Conservation (phyloP, 2,329 filamentous ascomycete species). For the Pseudogymnoascus sp. region DNA sequence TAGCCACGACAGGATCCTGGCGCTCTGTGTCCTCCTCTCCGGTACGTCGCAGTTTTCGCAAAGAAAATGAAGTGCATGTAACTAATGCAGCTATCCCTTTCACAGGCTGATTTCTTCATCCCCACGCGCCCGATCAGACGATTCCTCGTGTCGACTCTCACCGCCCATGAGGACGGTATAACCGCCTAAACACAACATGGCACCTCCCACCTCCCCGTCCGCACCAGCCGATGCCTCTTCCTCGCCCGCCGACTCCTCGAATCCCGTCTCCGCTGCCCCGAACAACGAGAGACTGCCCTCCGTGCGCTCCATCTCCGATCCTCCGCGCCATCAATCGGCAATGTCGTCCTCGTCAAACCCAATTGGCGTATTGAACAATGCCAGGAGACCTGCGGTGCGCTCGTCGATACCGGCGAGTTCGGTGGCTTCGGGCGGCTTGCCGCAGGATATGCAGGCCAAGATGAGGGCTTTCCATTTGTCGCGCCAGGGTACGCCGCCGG, state of each 20-base stretch:
- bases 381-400: slow-evolving; percentile 42
- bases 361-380: slow-evolving; percentile 64
- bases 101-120: not conserved
- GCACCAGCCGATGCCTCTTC: not conserved
- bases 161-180: not conserved
- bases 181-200: not conserved
- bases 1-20: not conserved
- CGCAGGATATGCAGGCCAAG: slow-evolving; percentile 57
- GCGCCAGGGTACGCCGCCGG: slow-evolving; percentile 46
- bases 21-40: not conserved
- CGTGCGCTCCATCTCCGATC: slow-evolving; percentile 50
- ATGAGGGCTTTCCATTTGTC: slow-evolving; percentile 63
- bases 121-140: not conserved
- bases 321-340: slow-evolving; percentile 36
- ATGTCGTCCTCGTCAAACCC: slow-evolving; percentile 83
- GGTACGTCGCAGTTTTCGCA: not conserved
- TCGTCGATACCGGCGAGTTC: slow-evolving; percentile 23
- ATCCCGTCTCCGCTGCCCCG: slow-evolving; percentile 8
- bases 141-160: not conserved
- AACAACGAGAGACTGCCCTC: slow-evolving; percentile 46
- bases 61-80: not conserved
- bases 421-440: slow-evolving; percentile 40
- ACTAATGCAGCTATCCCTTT: not conserved
- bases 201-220: not conserved
- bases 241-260: not conserved